Base-by-base conservation (phyloP, 208 protist species). In the Wallacemonas sp. region DNA sequence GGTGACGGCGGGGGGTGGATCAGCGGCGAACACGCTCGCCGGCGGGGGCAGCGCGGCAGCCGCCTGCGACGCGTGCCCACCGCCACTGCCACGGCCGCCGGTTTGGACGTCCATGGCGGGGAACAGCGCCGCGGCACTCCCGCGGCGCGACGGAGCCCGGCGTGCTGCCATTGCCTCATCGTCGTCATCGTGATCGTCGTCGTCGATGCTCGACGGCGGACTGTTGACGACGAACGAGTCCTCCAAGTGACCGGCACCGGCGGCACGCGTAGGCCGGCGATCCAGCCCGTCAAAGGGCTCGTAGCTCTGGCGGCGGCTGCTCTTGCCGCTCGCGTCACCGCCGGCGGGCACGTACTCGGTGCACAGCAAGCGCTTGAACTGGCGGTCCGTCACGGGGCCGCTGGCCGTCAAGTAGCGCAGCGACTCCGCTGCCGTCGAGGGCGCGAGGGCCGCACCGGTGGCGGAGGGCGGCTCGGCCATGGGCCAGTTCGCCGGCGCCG, bases 291-390 rank as follows among this genome's bases (percentile, higher is more conserved):
- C 57, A 25, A 72, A 44, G 50, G 32, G 45, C 63, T 45, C 39
- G 38, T 68, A 23, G 46, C 61, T 26, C 41, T 61, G 46, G 31
- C 31, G 32, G 20, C 23, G n/a, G 57, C 57, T 33, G 29, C 11
- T 36, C 16, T 23, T 10, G 41, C 61, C 29, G n/a, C 61, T 23
- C 44, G 23, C n/a, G 31, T 44, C 42, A 0, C 54, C 61, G 4
- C 38, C 32, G 0, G 76, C 59, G 4, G 73, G 49, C 10, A 72
- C 59, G 64, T 86, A 91, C 57, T 81, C 79, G 12, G 71, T 70
- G 69, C 87, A 83, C 48, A 94, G 67, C 25, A 94, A 73, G 14
- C 48, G 72, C 62, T 94, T 89, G 72, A 91, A 94, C 63, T 89
- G 80, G 42, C 41, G 26, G 52, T 69, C 71, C 25, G 77, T 50